Conservation (phyloP, 169 alveolate species). For the Theileria annulata region DNA sequence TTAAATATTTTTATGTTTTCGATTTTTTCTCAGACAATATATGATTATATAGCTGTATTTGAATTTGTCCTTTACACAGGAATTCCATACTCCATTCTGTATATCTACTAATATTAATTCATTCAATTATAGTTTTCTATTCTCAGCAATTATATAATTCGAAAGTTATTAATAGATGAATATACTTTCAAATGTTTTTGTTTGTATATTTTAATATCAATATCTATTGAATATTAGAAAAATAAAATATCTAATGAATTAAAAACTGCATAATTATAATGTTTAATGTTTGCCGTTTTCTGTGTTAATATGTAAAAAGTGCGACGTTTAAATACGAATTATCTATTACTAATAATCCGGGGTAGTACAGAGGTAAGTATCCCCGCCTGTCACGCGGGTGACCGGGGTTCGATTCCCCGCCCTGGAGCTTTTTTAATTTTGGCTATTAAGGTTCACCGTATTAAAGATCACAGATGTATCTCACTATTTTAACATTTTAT, state of each 20-base stretch:
- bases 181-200: no score
- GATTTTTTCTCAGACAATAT: not conserved
- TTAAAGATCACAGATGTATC: not conserved
- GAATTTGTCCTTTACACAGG: not conserved
- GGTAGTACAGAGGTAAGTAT: conserved; percentile 84
- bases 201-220: no score
- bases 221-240: no score
- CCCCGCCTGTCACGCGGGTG: conserved; percentile 89
- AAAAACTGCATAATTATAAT: no score
- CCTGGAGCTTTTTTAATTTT: conserved; percentile 72
- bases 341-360: conserved; percentile 60
- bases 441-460: not conserved
- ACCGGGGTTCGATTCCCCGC: conserved; percentile 89
- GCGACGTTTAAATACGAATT: conserved; percentile 7
- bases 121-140: no score
- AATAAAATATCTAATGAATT: no score
- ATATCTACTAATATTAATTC: not conserved
- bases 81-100: not conserved
- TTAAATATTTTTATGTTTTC: not conserved
- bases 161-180: no score
- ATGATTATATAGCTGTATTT: not conserved
- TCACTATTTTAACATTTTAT: no score
- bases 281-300: no score
- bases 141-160: no score
- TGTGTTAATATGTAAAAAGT: not conserved